Evolutionary conservation across 1,139 yeast species (phyloP), one percentile per base, ranked within the genome.

Genomic region (Sugiyamaella paludigena): DNA sequence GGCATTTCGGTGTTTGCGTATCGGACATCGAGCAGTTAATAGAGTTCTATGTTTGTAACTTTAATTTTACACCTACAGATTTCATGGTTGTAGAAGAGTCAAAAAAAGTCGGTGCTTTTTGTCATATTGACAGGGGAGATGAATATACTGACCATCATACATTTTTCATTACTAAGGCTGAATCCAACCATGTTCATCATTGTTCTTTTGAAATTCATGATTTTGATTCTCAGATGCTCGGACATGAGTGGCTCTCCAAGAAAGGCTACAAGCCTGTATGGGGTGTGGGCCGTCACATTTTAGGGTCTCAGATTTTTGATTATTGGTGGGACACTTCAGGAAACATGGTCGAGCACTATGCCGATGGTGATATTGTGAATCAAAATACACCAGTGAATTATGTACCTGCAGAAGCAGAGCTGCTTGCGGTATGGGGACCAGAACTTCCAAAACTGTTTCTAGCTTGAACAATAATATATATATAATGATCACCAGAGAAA

Each of bases 241-340:
- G 46, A n/a, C 46, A 43, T 43, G 30, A 43, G 26, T 43, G 43
- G 43, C 24, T 43, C 13, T 42, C 46, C 10, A 12, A 16, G 10
- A 43, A 37, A 28, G 43, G 37, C 4, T 43, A 43, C 27, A n/a
- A 43, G 15, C 15, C 41, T 24, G 46, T 36, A 7, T 43, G 46
- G 46, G 46, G 46, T 13, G 39, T 43, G 13, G 46, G 46, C 5
- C 26, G 46, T 11, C 46, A 43, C 34, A 43, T 43, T 26, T 43
- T 43, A 7, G 46, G 46, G 7, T 43, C 46, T n/a, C 46, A 43
- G 26, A 37, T 43, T 9, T 43, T 43, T 24, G 46, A 43, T 36
- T 43, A 43, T 29, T 43, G 46, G 46, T 30, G 43, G 44, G 46
- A 43, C 28, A 43, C 46, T 8, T 36, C 42, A 26, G 46, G 46